Percentiles rank a stretch among this genome's conserved stretches.
Evolutionary conservation across 2,329 filamentous ascomycete genomes (phyloP).

Genomic region (Bipolaris victoriae): DNA sequence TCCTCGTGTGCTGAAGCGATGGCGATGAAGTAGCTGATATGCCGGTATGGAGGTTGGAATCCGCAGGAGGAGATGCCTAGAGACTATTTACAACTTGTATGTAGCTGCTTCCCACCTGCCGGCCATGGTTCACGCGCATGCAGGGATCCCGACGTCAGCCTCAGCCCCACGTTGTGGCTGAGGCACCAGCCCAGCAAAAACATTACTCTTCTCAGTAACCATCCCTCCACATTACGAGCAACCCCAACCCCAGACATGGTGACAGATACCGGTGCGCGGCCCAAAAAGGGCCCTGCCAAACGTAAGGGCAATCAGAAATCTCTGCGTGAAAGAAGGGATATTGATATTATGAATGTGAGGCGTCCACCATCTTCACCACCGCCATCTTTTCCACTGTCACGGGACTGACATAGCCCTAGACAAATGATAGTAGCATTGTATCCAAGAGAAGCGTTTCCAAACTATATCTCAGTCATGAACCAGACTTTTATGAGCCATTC

Average conservation of each 20-base stretch:
- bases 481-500: conserved; percentile 87
- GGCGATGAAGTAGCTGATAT: conserved; percentile 19
- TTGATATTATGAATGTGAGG: conserved; percentile 63
- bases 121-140: conserved; percentile 19
- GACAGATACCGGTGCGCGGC: conserved; percentile 16
- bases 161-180: conserved; percentile 33
- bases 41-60: conserved; percentile 4
- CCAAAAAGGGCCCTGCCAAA: conserved; percentile 21
- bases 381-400: background rate
- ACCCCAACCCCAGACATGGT: conserved; percentile 16
- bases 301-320: conserved; percentile 25
- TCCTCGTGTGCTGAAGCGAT: conserved; percentile 4
- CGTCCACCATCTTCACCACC: background rate
- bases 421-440: conserved; percentile 89
- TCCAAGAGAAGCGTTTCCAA: conserved; percentile 93
- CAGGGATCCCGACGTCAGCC: conserved; percentile 24
- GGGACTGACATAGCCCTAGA: conserved; percentile 57
- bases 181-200: conserved; percentile 23
- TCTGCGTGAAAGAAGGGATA: conserved; percentile 52
- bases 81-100: conserved; percentile 10
- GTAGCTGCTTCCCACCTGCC: conserved; percentile 10
- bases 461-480: conserved; percentile 76
- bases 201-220: conserved; percentile 16
- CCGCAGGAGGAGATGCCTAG: conserved; percentile 3
- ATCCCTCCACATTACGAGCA: conserved; percentile 3